These are phyloP conservation scores for Rhodofomes roseus DNA, from an alignment of 1,284 basidiomycete species.

Conservation along the genomic window DNA sequence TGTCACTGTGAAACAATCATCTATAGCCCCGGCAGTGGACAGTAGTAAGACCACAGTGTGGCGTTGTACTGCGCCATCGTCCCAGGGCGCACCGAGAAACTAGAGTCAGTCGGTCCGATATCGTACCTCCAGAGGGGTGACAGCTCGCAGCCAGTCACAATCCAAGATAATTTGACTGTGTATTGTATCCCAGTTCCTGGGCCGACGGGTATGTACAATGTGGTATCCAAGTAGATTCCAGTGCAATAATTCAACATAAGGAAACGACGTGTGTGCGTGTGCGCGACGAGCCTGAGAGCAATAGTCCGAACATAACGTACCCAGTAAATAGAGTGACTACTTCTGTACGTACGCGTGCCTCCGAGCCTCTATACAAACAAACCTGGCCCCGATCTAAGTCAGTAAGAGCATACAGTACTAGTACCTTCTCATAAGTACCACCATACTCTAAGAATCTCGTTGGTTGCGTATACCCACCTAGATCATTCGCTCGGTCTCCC, in stretches of 20 bases:
- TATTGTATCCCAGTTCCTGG: too few species aligned
- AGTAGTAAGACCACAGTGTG: too few species aligned
- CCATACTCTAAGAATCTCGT: neutral
- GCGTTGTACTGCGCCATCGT: too few species aligned
- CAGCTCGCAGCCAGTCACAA: too few species aligned
- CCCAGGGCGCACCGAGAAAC: too few species aligned
- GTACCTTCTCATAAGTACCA: neutral
- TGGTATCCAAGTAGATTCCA: neutral
- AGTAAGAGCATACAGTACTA: neutral
- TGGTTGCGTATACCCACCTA: neutral
- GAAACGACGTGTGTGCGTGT: neutral
- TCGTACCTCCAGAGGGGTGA: too few species aligned
- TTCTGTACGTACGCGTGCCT: neutral
- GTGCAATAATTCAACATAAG: neutral
- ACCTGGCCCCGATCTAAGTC: neutral
- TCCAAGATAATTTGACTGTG: too few species aligned
- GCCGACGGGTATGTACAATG: neutral
- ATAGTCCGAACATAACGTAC: neutral
- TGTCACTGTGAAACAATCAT: too few species aligned
- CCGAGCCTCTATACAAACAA: neutral
- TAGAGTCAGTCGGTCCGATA: too few species aligned
- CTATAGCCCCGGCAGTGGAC: too few species aligned
- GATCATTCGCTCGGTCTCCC: neutral
- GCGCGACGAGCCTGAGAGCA: neutral
- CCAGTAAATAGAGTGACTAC: neutral